These are phyloP conservation scores for Quercus alba DNA, from an alignment of 306 rosid genomes.

Conservation along the genomic window DNA sequence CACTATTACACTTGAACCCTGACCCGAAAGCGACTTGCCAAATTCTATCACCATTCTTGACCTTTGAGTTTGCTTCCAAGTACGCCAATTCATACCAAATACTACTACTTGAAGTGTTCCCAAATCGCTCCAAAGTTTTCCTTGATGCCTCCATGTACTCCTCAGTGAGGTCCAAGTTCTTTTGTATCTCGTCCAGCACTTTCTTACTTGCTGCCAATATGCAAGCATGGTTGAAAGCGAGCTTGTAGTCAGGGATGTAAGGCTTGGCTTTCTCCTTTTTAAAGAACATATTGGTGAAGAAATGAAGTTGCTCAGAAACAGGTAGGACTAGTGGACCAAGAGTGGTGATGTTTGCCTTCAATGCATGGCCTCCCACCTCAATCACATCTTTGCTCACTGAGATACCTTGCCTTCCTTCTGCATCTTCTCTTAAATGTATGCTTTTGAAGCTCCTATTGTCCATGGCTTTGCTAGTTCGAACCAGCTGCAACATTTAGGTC, in stretches of 20 bases:
- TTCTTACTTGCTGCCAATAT: not conserved
- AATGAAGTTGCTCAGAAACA: conserved; percentile 48
- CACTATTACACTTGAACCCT: conserved; percentile 26
- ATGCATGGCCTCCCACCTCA: too few species aligned
- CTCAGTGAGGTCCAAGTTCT: too few species aligned
- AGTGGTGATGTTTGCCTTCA: conserved; percentile 51
- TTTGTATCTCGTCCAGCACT: too few species aligned
- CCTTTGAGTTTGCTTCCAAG: conserved; percentile 17
- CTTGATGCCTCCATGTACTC: too few species aligned
- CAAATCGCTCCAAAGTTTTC: too few species aligned
- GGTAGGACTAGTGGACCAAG: conserved; percentile 57
- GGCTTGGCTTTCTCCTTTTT: conserved; percentile 33
- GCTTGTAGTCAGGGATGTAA: conserved; percentile 47
- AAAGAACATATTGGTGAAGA: conserved; percentile 43
- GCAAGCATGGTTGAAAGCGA: conserved; percentile 47
- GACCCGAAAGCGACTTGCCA: conserved; percentile 38
- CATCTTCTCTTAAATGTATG: conserved; percentile 50
- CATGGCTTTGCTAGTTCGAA: conserved; percentile 60
- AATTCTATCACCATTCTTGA: conserved; percentile 45
- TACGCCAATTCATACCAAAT: too few species aligned
- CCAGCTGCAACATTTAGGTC: conserved; percentile 30
- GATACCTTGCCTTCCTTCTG: conserved; percentile 16
- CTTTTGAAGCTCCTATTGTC: conserved; percentile 47
- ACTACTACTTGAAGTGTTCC: too few species aligned
- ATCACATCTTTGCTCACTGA: too few species aligned